Evolutionary conservation across 345 rosid genomes (phyloP).

Genomic region (Pugionium cornutum): DNA sequence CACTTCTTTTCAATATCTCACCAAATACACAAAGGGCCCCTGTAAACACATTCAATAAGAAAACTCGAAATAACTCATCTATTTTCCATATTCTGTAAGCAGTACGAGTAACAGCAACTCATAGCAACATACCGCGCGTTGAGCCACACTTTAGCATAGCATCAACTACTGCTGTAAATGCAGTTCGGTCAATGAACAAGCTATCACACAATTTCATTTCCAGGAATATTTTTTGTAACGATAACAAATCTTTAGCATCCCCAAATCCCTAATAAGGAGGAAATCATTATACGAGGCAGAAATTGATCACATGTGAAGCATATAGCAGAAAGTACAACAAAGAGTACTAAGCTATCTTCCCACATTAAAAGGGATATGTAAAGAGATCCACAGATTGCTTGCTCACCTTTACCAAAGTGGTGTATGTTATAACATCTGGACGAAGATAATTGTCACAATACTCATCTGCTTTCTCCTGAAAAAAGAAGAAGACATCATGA

Average conservation of each 20-base stretch:
- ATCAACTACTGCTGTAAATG: conserved; percentile 67
- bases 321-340: conserved; percentile 25
- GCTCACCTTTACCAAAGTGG: conserved; percentile 64
- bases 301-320: background rate
- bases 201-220: conserved; percentile 56
- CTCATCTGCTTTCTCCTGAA: conserved; percentile 55
- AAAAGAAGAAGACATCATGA: conserved; percentile 12
- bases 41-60: conserved; percentile 34
- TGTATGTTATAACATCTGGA: conserved; percentile 67
- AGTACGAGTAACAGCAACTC: conserved; percentile 17
- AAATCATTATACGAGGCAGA: conserved; percentile 10
- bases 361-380: conserved; percentile 5
- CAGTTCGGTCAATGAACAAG: conserved; percentile 61
- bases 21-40: conserved; percentile 81
- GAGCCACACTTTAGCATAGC: conserved; percentile 63
- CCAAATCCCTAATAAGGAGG: conserved; percentile 58
- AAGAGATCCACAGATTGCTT: conserved; percentile 13
- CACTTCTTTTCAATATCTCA: conserved; percentile 64
- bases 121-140: conserved; percentile 48
- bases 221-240: conserved; percentile 49
- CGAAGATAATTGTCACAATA: conserved; percentile 36
- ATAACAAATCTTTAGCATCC: conserved; percentile 50
- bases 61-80: conserved; percentile 5
- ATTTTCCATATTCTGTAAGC: conserved; percentile 7
- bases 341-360: conserved; percentile 2